A percentile compares a stretch with the other conserved stretches of the same genome.
phyloP scores from a whole-genome alignment of 106 monocot genomes.

The Apostasia ramifera region DNA sequence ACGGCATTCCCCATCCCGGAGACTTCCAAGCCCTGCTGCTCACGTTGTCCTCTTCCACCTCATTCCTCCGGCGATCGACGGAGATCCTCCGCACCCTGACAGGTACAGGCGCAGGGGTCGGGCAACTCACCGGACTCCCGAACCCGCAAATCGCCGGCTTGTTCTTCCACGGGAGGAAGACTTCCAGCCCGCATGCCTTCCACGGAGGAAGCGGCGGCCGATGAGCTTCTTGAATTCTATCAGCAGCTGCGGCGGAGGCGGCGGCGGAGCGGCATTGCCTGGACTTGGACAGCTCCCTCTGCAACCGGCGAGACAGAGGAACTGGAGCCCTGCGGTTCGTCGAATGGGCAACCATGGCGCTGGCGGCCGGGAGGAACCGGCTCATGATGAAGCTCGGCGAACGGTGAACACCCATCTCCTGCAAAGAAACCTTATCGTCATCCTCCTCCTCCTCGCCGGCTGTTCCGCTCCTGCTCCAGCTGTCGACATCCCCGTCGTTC shows the following conservation, averaged over 20 bases:
- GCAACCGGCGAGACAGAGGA: conserved; percentile 1
- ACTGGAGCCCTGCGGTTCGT: conserved; percentile 1
- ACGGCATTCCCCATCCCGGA: conserved; percentile 37
- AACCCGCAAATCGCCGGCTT: conserved; percentile 39
- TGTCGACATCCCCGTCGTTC: conserved; percentile 2
- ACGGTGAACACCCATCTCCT: conserved; percentile 9
- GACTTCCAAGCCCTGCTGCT: conserved; percentile 21
- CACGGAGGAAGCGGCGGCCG: neutral
- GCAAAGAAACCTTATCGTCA: conserved; percentile 29
- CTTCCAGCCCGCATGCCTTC: conserved; percentile 38
- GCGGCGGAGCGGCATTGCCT: neutral
- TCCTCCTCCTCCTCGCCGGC: conserved; percentile 11
- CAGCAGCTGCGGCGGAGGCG: neutral
- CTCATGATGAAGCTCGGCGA: conserved; percentile 71
- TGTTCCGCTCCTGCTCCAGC: neutral
- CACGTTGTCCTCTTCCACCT: neutral
- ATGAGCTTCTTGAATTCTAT: neutral
- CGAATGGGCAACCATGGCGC: conserved; percentile 42
- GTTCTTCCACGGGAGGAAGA: conserved; percentile 48
- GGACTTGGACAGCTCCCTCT: conserved; percentile 8
- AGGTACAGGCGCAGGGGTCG: neutral
- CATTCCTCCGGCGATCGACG: neutral
- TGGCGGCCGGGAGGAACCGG: conserved; percentile 64
- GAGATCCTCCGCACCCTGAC: neutral
- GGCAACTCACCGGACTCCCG: conserved; percentile 10